A percentile compares a stretch with the other conserved stretches of the same genome.
phyloP scores from a whole-genome alignment of 306 rosid genomes.

The Astragalus membranaceus region DNA sequence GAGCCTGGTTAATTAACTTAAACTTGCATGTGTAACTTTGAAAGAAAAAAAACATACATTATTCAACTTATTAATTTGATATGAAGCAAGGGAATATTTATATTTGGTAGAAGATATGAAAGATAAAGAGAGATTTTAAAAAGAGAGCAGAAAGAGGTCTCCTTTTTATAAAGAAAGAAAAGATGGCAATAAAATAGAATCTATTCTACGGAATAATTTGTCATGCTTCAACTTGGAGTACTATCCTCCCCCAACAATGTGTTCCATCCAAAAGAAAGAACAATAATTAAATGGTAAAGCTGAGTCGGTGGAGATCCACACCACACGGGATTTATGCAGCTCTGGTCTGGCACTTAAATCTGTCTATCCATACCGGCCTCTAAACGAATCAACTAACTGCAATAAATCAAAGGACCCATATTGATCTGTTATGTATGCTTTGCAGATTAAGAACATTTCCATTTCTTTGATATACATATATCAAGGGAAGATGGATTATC shows the following conservation, averaged over 20 bases:
- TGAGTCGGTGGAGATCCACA: constrained; percentile 17
- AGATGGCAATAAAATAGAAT: constrained; percentile 48
- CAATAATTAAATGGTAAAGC: constrained; percentile 36
- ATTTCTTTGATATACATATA: no score
- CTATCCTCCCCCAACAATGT: constrained; percentile 15
- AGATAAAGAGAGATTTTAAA: constrained; percentile 26
- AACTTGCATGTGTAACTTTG: no score
- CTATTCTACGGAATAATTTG: constrained; percentile 41
- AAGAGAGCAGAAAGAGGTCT: constrained; percentile 46
- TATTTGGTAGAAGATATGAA: not conserved
- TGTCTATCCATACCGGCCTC: not conserved
- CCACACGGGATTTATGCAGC: constrained; percentile 20
- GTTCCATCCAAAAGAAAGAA: constrained; percentile 29
- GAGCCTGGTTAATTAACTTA: no score
- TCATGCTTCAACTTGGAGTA: constrained; percentile 21
- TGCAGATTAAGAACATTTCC: not conserved
- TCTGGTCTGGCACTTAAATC: constrained; percentile 7
- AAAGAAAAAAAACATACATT: no score
- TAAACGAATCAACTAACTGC: not conserved
- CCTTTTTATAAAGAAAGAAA: constrained; percentile 50
- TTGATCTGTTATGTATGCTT: not conserved
- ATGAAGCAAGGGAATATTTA: constrained; percentile 11
- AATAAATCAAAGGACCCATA: not conserved
- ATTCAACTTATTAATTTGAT: no score
- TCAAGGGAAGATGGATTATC: not conserved